Conservation (phyloP, 176 grass and related monocot genomes). For the Zoysia japonica region DNA sequence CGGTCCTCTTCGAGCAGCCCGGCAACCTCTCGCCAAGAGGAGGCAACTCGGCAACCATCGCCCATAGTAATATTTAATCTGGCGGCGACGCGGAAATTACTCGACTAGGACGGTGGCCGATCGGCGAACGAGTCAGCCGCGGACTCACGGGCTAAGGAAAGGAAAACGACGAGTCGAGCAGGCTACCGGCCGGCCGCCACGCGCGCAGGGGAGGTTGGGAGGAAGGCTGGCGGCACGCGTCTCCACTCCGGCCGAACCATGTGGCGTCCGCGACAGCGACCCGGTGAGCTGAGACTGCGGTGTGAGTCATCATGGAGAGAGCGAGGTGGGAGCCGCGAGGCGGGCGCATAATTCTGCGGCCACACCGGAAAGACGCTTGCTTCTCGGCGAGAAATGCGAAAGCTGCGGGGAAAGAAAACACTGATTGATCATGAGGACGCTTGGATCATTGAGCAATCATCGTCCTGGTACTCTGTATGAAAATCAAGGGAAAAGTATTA, state of each 20-base stretch:
- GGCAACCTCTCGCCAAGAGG: background rate
- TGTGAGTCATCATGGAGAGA: slow-evolving; percentile 20
- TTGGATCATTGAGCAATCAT: slow-evolving; percentile 34
- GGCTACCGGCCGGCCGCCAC: slow-evolving; percentile 18
- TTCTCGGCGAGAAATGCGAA: background rate
- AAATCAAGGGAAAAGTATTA: background rate
- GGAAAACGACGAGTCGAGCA: slow-evolving; percentile 3
- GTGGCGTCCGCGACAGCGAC: slow-evolving; percentile 50
- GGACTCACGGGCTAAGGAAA: background rate
- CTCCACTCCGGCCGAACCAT: slow-evolving; percentile 29
- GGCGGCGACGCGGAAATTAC: background rate
- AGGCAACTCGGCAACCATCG: slow-evolving; percentile 28
- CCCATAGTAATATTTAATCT: background rate
- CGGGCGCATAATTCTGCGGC: background rate
- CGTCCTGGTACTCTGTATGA: background rate
- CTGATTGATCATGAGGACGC: background rate
- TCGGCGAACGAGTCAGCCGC: slow-evolving; percentile 11
- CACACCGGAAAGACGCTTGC: background rate
- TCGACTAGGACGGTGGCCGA: background rate
- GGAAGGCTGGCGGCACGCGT: background rate
- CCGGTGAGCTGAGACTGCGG: background rate
- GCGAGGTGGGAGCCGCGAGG: background rate
- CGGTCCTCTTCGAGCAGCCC: slow-evolving; percentile 25
- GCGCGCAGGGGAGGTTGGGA: background rate
- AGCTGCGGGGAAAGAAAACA: background rate